phyloP scores from a whole-genome alignment of 2,329 filamentous ascomycete species.

The Zasmidium citrigriseum region DNA sequence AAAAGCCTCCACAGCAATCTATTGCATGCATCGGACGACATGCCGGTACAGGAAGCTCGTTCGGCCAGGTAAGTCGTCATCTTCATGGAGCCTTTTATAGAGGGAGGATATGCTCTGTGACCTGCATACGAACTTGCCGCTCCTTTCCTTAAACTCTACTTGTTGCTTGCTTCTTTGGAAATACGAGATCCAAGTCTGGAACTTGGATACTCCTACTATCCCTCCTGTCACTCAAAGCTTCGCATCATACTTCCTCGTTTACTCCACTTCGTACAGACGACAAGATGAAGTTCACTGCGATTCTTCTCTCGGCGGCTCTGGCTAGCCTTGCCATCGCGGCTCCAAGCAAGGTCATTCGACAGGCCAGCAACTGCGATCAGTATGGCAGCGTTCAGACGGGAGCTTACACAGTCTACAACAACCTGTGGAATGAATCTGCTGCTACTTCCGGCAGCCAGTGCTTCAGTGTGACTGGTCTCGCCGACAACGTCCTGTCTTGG shows the following conservation, averaged over 20 bases:
- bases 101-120: background rate
- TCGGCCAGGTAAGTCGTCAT: background rate
- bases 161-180: background rate
- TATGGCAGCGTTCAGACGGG: conserved; percentile 32
- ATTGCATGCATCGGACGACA: background rate
- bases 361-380: conserved; percentile 31
- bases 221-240: background rate
- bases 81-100: background rate
- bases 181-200: conserved; percentile 4
- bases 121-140: background rate
- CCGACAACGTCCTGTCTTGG: conserved; percentile 44
- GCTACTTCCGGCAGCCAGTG: conserved; percentile 50
- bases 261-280: background rate
- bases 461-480: conserved; percentile 44
- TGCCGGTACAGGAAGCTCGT: background rate
- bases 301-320: background rate
- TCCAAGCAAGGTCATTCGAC: conserved; percentile 5
- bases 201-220: background rate
- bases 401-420: conserved; percentile 40
- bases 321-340: background rate
- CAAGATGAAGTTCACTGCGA: background rate
- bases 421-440: conserved; percentile 46
- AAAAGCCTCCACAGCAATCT: background rate
- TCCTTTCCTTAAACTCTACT: background rate
- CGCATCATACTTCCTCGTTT: too few species aligned